Percentiles rank a stretch among this genome's conserved stretches.
Conservation (phyloP, 1,284 basidiomycete species). For the Cronartium quercuum region DNA sequence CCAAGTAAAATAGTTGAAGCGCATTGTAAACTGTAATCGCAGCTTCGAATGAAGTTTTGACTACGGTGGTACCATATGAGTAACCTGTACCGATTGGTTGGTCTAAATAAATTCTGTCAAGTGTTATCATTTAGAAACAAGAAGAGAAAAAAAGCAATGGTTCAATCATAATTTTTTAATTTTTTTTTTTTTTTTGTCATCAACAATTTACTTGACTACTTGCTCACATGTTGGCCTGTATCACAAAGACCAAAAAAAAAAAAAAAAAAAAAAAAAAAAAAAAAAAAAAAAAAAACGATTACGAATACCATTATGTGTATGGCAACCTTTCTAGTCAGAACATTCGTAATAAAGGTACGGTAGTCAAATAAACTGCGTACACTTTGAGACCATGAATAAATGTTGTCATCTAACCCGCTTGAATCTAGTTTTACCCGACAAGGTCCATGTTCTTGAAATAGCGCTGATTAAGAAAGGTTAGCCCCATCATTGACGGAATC, state of each 20-base stretch:
- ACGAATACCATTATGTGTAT: too few species aligned
- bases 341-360: too few species aligned
- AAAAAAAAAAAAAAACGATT: too few species aligned
- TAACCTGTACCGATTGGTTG: constrained; percentile 25
- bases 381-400: constrained; percentile 12
- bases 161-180: neutral
- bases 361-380: too few species aligned
- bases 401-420: constrained; percentile 9
- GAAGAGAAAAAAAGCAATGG: neutral
- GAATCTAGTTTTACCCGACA: constrained; percentile 32
- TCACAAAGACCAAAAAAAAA: too few species aligned
- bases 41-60: neutral
- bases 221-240: constrained; percentile 25
- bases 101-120: constrained; percentile 23
- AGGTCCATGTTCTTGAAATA: constrained; percentile 34
- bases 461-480: neutral
- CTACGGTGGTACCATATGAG: constrained; percentile 3
- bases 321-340: too few species aligned
- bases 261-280: too few species aligned
- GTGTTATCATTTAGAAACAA: neutral
- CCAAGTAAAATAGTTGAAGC: constrained; percentile 15
- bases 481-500: too few species aligned
- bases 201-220: neutral
- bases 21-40: constrained; percentile 16
- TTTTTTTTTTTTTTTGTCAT: too few species aligned